These are phyloP conservation scores for Volvox africanus DNA, from an alignment of 139 green algal genomes.

Conservation along the genomic window DNA sequence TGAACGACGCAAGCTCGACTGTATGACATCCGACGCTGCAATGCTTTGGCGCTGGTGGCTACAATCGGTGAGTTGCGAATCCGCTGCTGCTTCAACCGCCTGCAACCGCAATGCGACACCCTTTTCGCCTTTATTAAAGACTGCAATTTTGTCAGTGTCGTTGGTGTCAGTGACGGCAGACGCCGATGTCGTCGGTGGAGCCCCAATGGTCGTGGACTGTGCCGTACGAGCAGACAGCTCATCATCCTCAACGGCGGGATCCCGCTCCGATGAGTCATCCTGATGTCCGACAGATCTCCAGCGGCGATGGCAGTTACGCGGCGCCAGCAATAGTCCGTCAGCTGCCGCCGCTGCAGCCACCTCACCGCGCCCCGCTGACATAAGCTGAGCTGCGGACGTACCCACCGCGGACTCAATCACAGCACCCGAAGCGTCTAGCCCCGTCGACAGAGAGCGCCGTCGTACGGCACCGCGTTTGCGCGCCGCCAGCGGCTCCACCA, in stretches of 20 bases:
- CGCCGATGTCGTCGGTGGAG: not conserved
- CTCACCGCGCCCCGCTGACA: too few species aligned
- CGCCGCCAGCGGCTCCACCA: not conserved
- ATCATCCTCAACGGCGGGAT: not conserved
- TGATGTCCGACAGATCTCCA: not conserved
- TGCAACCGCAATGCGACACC: not conserved
- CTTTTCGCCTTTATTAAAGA: not conserved
- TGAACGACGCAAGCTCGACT: not conserved
- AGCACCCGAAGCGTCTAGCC: not conserved
- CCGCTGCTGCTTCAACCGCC: not conserved
- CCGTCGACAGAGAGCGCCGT: not conserved
- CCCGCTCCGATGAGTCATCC: not conserved
- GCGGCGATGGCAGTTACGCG: not conserved
- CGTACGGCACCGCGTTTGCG: not conserved
- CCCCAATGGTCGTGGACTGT: not conserved
- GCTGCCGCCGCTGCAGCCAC: not conserved
- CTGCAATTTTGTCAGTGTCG: not conserved
- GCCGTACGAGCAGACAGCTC: not conserved
- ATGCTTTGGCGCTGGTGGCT: too few species aligned
- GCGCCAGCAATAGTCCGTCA: not conserved
- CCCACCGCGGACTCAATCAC: not conserved
- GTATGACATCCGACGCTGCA: not conserved
- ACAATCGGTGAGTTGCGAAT: not conserved
- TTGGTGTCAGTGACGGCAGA: not conserved
- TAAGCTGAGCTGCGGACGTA: not conserved